Evolutionary conservation across 148 eudicot genomes (phyloP).

Genomic region (Amaranthus cruentus): DNA sequence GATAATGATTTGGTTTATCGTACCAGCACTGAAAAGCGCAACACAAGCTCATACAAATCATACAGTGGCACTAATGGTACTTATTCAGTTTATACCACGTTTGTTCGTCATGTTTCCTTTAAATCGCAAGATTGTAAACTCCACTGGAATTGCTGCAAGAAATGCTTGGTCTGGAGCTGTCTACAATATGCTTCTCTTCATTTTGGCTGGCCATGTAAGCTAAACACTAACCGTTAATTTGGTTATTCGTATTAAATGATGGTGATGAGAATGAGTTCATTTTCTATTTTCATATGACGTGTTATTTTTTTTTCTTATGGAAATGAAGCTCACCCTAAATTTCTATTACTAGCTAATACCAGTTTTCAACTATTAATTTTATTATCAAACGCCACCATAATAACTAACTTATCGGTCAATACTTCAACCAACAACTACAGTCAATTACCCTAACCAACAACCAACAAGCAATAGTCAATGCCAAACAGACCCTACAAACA

Average conservation of each 20-base stretch:
- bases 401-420: too few species aligned
- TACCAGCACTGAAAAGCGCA: constrained; percentile 40
- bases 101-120: constrained; percentile 67
- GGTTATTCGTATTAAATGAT: too few species aligned
- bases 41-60: constrained; percentile 49
- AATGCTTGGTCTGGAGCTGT: constrained; percentile 91
- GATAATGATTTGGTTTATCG: constrained; percentile 57
- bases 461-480: too few species aligned
- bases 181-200: constrained; percentile 66
- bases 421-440: too few species aligned
- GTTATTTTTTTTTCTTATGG: not conserved
- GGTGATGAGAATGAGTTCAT: not conserved
- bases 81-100: constrained; percentile 80
- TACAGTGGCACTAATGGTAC: constrained; percentile 52
- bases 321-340: not conserved
- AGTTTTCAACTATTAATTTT: not conserved
- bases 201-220: constrained; percentile 82
- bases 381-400: too few species aligned
- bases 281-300: not conserved
- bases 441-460: too few species aligned
- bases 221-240: not conserved
- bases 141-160: constrained; percentile 72
- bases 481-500: too few species aligned
- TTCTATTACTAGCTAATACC: too few species aligned
- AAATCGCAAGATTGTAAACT: constrained; percentile 58